Evolutionary conservation across 768 basidiomycete genomes (phyloP).

Genomic region (Tricholoma sp.): DNA sequence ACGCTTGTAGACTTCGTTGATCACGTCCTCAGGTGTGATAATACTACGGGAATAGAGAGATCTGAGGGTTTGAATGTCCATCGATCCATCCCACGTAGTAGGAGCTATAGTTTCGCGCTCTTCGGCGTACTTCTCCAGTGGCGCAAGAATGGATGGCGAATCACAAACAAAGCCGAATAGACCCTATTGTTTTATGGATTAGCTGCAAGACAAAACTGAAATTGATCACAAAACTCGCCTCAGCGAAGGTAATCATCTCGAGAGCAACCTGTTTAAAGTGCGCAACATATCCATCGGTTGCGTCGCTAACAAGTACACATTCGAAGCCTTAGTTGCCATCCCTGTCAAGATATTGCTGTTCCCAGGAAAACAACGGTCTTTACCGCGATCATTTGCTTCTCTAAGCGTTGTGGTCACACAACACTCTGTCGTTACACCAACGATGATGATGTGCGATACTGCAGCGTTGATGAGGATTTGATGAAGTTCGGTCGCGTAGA

Average conservation of each 20-base stretch:
- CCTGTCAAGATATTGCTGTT: background rate
- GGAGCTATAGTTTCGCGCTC: background rate
- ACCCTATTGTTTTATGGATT: background rate
- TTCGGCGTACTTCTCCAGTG: background rate
- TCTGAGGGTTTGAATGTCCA: background rate
- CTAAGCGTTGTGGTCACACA: background rate
- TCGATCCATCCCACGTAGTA: background rate
- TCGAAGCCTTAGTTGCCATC: background rate
- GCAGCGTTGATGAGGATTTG: background rate
- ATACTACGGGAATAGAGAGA: background rate
- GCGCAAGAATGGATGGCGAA: background rate
- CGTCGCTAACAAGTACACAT: background rate
- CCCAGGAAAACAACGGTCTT: background rate
- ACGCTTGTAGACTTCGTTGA: background rate
- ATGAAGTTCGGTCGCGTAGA: background rate
- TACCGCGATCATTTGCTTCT: constrained; percentile 2
- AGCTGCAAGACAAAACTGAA: background rate
- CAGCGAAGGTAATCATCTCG: background rate
- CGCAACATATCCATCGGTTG: background rate
- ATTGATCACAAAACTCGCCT: background rate
- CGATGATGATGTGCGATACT: background rate
- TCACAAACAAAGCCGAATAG: background rate
- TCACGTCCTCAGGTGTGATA: background rate
- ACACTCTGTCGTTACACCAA: background rate
- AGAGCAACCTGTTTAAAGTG: background rate